Percentiles rank a stretch among this genome's conserved stretches.
These are phyloP conservation scores for Solanum sejunctum DNA, from an alignment of 257 asterid genomes.

Conservation along the genomic window DNA sequence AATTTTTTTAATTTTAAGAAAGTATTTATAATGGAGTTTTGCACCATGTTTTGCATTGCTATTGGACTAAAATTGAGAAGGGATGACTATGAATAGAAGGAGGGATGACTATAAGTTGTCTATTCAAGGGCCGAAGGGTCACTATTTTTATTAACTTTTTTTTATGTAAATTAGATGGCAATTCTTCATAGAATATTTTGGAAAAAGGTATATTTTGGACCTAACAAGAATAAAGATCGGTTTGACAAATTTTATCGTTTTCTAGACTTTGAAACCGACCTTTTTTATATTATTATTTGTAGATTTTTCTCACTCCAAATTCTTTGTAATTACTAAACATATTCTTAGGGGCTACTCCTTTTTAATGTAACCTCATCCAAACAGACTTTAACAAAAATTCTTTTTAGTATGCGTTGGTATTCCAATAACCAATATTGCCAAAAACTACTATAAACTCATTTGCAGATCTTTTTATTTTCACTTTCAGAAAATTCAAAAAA, in stretches of 20 bases:
- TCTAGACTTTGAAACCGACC: background rate
- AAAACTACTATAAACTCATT: no score
- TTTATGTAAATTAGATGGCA: background rate
- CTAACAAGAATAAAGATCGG: conserved; percentile 23
- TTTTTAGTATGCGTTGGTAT: no score
- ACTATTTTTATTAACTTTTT: background rate
- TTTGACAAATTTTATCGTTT: conserved; percentile 24
- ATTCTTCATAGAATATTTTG: conserved; percentile 5
- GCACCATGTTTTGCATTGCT: background rate
- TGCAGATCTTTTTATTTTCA: no score
- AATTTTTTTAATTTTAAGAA: background rate
- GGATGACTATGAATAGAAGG: background rate
- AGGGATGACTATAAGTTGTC: background rate
- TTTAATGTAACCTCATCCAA: background rate
- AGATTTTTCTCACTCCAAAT: background rate
- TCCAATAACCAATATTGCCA: no score
- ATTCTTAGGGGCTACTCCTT: background rate
- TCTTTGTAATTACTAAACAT: background rate
- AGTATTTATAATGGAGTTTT: background rate
- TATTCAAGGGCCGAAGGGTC: background rate
- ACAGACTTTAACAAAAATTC: no score
- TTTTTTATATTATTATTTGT: background rate
- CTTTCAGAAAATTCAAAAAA: no score
- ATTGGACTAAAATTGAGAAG: background rate
- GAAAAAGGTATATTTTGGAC: conserved; percentile 4